Evolutionary conservation across 495 filamentous ascomycete genomes (phyloP).

Genomic region (Penicillium antarcticum): DNA sequence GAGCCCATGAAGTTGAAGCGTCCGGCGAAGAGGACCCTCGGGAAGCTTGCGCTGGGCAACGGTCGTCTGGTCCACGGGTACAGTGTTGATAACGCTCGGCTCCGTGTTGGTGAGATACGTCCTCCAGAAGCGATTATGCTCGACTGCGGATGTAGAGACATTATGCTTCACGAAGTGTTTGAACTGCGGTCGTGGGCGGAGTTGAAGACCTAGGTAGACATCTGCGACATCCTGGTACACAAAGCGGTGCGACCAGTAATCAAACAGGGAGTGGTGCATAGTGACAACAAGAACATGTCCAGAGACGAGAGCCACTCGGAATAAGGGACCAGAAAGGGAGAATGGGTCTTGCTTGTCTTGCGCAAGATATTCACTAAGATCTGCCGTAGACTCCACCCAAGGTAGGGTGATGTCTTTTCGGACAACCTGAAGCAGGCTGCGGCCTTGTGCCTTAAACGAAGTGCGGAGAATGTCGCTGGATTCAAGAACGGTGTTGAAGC

Average conservation of each 20-base stretch:
- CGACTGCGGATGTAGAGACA: not conserved
- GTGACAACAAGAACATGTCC: slow-evolving; percentile 53
- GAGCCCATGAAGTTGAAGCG: not conserved
- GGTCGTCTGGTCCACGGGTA: slow-evolving; percentile 15
- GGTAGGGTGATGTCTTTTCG: slow-evolving; percentile 41
- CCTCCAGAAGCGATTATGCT: slow-evolving; percentile 16
- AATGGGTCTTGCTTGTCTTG: slow-evolving; percentile 34
- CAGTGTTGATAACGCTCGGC: slow-evolving; percentile 17
- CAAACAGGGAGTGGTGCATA: slow-evolving; percentile 63
- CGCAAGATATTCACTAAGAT: slow-evolving; percentile 20
- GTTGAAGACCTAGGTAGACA: not conserved
- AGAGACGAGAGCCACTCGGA: slow-evolving; percentile 48
- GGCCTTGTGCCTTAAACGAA: slow-evolving; percentile 47
- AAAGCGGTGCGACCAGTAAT: slow-evolving; percentile 56
- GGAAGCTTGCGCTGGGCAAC: slow-evolving; percentile 11
- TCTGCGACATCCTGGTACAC: slow-evolving; percentile 32
- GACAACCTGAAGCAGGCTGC: slow-evolving; percentile 47
- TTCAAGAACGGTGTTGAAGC: slow-evolving; percentile 26
- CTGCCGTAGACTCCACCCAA: slow-evolving; percentile 30
- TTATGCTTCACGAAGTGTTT: slow-evolving; percentile 24
- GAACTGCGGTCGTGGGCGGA: not conserved
- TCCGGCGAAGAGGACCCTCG: slow-evolving; percentile 11
- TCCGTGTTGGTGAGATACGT: not conserved
- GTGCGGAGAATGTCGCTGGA: slow-evolving; percentile 54
- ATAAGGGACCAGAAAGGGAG: slow-evolving; percentile 48